Conservation (phyloP, 129 eudicot genomes). For the Artemisia tridentata region DNA sequence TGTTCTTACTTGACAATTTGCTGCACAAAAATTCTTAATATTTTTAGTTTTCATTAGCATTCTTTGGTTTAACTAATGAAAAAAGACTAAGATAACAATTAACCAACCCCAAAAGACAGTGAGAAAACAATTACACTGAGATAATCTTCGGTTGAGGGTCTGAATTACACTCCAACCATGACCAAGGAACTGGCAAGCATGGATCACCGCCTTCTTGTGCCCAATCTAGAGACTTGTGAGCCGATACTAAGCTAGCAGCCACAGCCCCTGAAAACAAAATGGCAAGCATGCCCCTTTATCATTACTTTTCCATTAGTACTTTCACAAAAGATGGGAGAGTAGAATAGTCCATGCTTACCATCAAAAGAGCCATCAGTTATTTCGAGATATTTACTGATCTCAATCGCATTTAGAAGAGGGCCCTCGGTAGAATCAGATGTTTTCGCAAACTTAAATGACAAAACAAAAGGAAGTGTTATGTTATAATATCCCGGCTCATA, state of each 20-base stretch:
- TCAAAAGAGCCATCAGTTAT: slow-evolving; percentile 63
- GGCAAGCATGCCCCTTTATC: slow-evolving; percentile 2
- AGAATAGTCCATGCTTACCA: slow-evolving; percentile 47
- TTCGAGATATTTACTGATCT: slow-evolving; percentile 61
- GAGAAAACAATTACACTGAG: slow-evolving; percentile 36
- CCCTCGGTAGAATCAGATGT: slow-evolving; percentile 73
- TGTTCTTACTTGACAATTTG: slow-evolving; percentile 63
- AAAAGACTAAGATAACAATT: neutral
- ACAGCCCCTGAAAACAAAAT: slow-evolving; percentile 36
- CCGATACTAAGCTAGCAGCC: slow-evolving; percentile 52
- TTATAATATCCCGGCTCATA: slow-evolving; percentile 74
- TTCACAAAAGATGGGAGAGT: neutral
- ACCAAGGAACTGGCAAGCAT: slow-evolving; percentile 81
- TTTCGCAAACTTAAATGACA: slow-evolving; percentile 61
- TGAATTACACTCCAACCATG: slow-evolving; percentile 66
- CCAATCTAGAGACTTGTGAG: slow-evolving; percentile 65
- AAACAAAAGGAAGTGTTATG: slow-evolving; percentile 72
- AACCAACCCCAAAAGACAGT: neutral
- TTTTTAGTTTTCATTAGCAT: slow-evolving; percentile 14
- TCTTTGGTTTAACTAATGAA: slow-evolving; percentile 12
- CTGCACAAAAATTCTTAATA: slow-evolving; percentile 37
- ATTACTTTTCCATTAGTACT: slow-evolving; percentile 4
- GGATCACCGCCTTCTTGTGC: slow-evolving; percentile 99
- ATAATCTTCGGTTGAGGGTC: slow-evolving; percentile 60
- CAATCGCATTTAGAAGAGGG: slow-evolving; percentile 84